phyloP scores from a whole-genome alignment of 1,284 basidiomycete species.

The Fomes fomentarius region DNA sequence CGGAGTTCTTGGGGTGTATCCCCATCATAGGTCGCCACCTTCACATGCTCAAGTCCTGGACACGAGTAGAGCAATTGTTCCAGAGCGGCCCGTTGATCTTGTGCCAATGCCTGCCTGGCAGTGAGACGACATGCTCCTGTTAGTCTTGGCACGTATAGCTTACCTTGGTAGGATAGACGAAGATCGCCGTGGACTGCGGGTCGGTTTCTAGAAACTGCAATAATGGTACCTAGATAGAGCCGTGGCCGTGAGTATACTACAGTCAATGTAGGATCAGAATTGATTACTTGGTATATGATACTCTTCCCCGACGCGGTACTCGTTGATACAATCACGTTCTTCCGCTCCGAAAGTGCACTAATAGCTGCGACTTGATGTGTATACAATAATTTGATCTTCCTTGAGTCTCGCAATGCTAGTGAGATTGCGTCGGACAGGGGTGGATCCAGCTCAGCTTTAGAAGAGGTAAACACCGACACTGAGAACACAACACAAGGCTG shows the following conservation, averaged over 20 bases:
- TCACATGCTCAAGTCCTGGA: conserved; percentile 63
- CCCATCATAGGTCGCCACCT: conserved; percentile 86
- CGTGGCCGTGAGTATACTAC: no score
- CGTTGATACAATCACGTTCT: conserved; percentile 87
- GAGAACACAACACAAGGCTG: not conserved
- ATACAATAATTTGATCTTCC: conserved; percentile 74
- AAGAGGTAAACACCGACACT: conserved; percentile 6
- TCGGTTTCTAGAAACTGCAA: conserved; percentile 72
- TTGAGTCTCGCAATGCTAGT: conserved; percentile 62
- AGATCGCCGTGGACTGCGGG: conserved; percentile 70
- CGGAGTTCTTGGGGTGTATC: conserved; percentile 79
- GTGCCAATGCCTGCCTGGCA: conserved; percentile 73
- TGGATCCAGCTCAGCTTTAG: conserved; percentile 52
- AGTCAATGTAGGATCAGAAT: conserved; percentile 1
- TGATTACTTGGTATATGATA: conserved; percentile 76
- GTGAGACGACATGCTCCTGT: conserved; percentile 1
- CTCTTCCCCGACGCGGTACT: conserved; percentile 93
- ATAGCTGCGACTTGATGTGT: conserved; percentile 83
- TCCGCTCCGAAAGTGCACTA: conserved; percentile 60
- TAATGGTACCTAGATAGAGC: conserved; percentile 63
- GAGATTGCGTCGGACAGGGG: conserved; percentile 62
- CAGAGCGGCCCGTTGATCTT: conserved; percentile 80
- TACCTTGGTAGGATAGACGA: conserved; percentile 91
- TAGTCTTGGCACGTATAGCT: not conserved
- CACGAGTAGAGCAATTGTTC: conserved; percentile 68